Percentiles rank a stretch among this genome's conserved stretches.
Conservation (phyloP, 2,329 filamentous ascomycete species). For the Trichoderma breve region DNA sequence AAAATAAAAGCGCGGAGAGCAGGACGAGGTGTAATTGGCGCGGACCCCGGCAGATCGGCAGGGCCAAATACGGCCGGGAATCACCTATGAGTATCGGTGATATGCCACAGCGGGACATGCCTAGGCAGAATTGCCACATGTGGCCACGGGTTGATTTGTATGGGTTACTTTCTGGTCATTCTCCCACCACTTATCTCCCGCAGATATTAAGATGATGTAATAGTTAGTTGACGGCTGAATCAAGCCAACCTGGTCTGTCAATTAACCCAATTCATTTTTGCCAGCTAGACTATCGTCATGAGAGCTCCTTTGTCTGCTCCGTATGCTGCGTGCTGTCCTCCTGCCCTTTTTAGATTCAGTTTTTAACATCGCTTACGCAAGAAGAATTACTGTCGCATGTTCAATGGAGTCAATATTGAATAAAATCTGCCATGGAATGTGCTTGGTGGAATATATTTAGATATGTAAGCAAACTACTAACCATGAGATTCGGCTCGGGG, state of each 20-base stretch:
- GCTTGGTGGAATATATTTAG: background rate
- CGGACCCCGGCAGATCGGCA: background rate
- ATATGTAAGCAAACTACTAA: background rate
- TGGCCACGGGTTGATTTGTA: background rate
- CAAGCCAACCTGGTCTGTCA: background rate
- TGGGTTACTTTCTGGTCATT: background rate
- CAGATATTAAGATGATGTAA: background rate
- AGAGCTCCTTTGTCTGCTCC: background rate
- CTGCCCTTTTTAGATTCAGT: background rate
- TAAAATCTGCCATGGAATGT: background rate
- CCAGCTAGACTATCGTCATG: background rate
- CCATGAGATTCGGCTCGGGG: background rate
- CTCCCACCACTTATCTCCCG: background rate
- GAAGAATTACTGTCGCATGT: background rate
- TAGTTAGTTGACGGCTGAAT: background rate
- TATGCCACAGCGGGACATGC: background rate
- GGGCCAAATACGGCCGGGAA: background rate
- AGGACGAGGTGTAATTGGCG: background rate
- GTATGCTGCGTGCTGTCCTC: background rate
- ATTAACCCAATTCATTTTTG: background rate
- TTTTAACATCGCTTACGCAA: background rate
- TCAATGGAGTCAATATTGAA: background rate
- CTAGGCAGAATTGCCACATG: background rate
- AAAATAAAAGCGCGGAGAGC: background rate
- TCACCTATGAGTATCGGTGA: background rate